Evolutionary conservation across 1,284 basidiomycete genomes (phyloP).

Genomic region (Leccinum fallax): DNA sequence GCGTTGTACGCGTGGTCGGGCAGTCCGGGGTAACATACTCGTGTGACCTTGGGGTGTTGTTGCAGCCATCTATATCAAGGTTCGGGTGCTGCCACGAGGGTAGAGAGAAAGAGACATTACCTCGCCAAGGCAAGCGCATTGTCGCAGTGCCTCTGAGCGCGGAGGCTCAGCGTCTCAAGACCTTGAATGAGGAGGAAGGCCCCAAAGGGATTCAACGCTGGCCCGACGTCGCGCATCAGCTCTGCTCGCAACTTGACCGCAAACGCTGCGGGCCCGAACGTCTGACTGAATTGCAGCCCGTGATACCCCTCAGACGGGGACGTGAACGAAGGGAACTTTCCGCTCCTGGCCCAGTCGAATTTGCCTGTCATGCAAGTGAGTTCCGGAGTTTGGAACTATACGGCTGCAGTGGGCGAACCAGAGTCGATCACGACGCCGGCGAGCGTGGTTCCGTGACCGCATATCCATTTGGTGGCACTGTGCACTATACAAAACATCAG

Average conservation of each 20-base stretch:
- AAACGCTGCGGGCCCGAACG: conserved; percentile 75
- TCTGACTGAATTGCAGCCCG: conserved; percentile 73
- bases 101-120: conserved; percentile 29
- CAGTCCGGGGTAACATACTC: conserved; percentile 86
- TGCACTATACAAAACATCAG: conserved; percentile 50
- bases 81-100: conserved; percentile 28
- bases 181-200: conserved; percentile 85
- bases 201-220: conserved; percentile 77
- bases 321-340: conserved; percentile 83
- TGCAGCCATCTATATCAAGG: conserved; percentile 56
- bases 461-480: conserved; percentile 90
- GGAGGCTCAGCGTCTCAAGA: conserved; percentile 83
- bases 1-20: conserved; percentile 63
- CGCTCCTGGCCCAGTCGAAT: conserved; percentile 82
- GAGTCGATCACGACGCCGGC: conserved; percentile 81
- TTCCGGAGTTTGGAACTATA: conserved; percentile 40
- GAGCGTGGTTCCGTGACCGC: conserved; percentile 86
- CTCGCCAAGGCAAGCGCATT: conserved; percentile 77
- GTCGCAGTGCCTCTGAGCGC: conserved; percentile 75
- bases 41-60: conserved; percentile 68
- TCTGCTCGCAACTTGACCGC: conserved; percentile 75
- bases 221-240: conserved; percentile 79
- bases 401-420: conserved; percentile 38
- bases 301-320: conserved; percentile 86
- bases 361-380: conserved; percentile 53